Evolutionary conservation across 108 stramenopile species (phyloP), one percentile per base, ranked within the genome.

Genomic region (Bacterosira constricta): DNA sequence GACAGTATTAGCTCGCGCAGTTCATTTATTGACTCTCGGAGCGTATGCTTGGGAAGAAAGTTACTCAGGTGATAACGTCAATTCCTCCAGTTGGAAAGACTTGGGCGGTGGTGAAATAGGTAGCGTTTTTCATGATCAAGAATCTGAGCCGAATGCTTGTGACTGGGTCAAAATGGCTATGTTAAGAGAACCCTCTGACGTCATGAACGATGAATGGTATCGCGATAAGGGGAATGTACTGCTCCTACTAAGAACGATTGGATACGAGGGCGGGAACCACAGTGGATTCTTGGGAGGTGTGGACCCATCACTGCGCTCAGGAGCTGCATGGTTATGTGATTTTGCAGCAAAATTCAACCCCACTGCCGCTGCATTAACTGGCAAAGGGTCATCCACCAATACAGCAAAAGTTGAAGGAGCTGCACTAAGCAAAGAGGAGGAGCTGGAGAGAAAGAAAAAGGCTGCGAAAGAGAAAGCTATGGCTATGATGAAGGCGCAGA

Each of bases 11-110:
- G 87, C 88, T 41, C 66, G 93, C 44, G 89, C 89, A 20, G 76
- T 94, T 11, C 90, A 94, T 65, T 60, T 94, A 13, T 67, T 94
- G 29, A 94, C 93, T 6, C 77, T 94, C 0, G 93, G 90, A 38
- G 87, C 86, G 10, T 90, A 78, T 72, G 84, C 88, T 27, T 94
- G 93, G 93, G 73, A 77, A 54, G 88, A 86, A 20, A 51, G 26
- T 11, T 27, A 45, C 12, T 56, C 34, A 18, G 29, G 10, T 38
- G 60, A 69, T 44, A 71, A 49, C 25, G n/a, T 17, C 13, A 35
- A 18, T 53, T 50, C 62, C 18, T 39, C 21, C 3, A 30, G 76
- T 21, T 88, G 90, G 86, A 75, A 80, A 44, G 31, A 68, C 13
- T 27, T 73, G 32, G 81, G 85, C 36, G 88, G 89, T 23, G 87